These are phyloP conservation scores for Cladophialophora psammophila DNA, from an alignment of 2,329 filamentous ascomycete species.

Conservation along the genomic window DNA sequence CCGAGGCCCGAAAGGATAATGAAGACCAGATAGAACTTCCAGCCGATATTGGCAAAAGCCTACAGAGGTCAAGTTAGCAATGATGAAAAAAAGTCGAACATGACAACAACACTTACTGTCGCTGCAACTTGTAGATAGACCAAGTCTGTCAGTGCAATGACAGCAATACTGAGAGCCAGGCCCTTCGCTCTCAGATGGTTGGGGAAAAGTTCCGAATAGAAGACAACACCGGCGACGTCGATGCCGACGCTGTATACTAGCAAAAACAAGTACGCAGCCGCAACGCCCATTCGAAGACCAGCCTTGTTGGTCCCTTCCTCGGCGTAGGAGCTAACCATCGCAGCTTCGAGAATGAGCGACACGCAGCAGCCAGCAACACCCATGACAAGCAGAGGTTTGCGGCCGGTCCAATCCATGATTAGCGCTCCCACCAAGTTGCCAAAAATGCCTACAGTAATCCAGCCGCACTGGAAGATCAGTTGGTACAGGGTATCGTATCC, in stretches of 20 bases:
- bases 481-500: constrained; percentile 32
- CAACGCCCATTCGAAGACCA: constrained; percentile 47
- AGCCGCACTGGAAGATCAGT: constrained; percentile 34
- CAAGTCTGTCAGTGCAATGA: constrained; percentile 30
- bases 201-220: constrained; percentile 34
- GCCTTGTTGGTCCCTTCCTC: constrained; percentile 40
- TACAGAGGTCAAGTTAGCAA: constrained; percentile 4
- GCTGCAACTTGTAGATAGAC: constrained; percentile 27
- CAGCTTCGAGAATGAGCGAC: constrained; percentile 33
- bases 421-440: constrained; percentile 31
- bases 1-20: constrained; percentile 25
- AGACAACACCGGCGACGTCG: constrained; percentile 33
- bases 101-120: constrained; percentile 11
- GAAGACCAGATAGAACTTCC: constrained; percentile 46
- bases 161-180: constrained; percentile 24
- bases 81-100: not conserved
- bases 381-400: constrained; percentile 42
- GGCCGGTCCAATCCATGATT: constrained; percentile 38
- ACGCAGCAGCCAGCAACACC: constrained; percentile 36
- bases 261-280: constrained; percentile 51
- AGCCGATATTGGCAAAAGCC: constrained; percentile 45
- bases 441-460: constrained; percentile 34
- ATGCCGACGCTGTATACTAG: constrained; percentile 49
- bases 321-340: constrained; percentile 46
- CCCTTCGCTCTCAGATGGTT: constrained; percentile 33